A percentile compares a stretch with the other conserved stretches of the same genome.
Evolutionary conservation across 495 filamentous ascomycete genomes (phyloP).

Genomic region (Annulohypoxylon moriforme): DNA sequence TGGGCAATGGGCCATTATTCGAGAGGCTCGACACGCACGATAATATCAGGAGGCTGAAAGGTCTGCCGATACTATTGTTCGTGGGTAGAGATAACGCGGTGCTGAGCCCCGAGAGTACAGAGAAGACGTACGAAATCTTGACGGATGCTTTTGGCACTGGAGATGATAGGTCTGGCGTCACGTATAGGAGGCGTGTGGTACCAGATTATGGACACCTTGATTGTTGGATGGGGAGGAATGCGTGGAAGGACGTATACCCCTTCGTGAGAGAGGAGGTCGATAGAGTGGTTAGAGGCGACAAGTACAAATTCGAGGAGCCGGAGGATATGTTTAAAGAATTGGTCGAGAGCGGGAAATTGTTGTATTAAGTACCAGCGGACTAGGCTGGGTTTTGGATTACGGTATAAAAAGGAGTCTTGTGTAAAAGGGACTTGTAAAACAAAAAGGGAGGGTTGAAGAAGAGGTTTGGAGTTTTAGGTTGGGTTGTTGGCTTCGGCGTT

Average conservation of each 20-base stretch:
- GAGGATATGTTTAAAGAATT: conserved; percentile 55
- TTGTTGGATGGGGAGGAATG: conserved; percentile 72
- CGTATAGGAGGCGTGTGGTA: conserved; percentile 66
- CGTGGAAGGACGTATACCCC: conserved; percentile 72
- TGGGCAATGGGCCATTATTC: conserved; percentile 61
- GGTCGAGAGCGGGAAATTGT: conserved; percentile 54
- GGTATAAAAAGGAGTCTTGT: neutral
- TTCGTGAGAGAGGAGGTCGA: conserved; percentile 67
- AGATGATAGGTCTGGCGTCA: conserved; percentile 42
- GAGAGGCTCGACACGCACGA: conserved; percentile 58
- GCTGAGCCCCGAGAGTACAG: conserved; percentile 67
- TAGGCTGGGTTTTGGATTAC: neutral
- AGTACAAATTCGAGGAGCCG: conserved; percentile 56
- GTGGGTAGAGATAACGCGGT: conserved; percentile 71
- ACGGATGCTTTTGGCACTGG: conserved; percentile 62
- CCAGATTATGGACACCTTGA: conserved; percentile 76
- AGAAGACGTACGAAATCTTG: conserved; percentile 66
- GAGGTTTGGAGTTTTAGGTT: conserved; percentile 6
- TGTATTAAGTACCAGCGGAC: conserved; percentile 44
- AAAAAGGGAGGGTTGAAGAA: neutral
- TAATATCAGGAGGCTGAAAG: conserved; percentile 64
- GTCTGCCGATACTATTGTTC: conserved; percentile 68
- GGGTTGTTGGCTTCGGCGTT: neutral
- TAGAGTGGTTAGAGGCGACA: conserved; percentile 56
- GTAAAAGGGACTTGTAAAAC: neutral